Base-by-base conservation (phyloP, 1,284 basidiomycete species). In the Fereydounia khargensis region DNA sequence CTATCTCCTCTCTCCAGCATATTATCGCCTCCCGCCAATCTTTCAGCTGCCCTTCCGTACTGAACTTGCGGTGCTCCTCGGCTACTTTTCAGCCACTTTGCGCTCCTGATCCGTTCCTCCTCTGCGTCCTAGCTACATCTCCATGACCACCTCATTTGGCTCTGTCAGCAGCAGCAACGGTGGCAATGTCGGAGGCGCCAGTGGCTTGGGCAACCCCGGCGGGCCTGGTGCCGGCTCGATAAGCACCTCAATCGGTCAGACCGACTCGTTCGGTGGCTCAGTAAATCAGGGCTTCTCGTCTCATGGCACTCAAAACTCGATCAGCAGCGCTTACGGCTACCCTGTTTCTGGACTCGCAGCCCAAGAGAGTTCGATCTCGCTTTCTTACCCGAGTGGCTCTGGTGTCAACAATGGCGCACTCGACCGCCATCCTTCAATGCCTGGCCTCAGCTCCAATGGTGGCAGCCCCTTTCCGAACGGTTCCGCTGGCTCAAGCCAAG, bases 401-500 rank as follows among this genome's bases (percentile, higher is more conserved):
- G 9, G 16, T 28, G 9, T 5, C 8, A 14, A 7, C 25, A 6
- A 27, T 28, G 16, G 13, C 33, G 20, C 17, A 8, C 17, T 5
- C 33, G 16, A 22, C 33, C 41, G 11, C 6, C 31, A 34, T 14
- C 30, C 10, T 5, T 7, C 4, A n/a, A 6, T 22, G 7, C 20
- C 10, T 4, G 18, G 6, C 17, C 5, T 10, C 20, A 10, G 31
- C n/a, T 4, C 30, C 10, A 4, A 16, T 13, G 32, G 17, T 42
- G 32, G 41, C 23, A 16, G 19, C 24, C 7, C 4, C 25, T 2
- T 16, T 13, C 4, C 22, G 10, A 4, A 8, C 4, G 11, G 16
- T 20, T 17, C 39, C 6, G n/a, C n/a, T n/a, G 46, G 44, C 21
- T 57, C 63, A 13, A 69, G 64, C 32, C 58, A 66, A 19, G 25